Base-by-base conservation (phyloP, 495 filamentous ascomycete genomes). In the Neurospora pannonica region DNA sequence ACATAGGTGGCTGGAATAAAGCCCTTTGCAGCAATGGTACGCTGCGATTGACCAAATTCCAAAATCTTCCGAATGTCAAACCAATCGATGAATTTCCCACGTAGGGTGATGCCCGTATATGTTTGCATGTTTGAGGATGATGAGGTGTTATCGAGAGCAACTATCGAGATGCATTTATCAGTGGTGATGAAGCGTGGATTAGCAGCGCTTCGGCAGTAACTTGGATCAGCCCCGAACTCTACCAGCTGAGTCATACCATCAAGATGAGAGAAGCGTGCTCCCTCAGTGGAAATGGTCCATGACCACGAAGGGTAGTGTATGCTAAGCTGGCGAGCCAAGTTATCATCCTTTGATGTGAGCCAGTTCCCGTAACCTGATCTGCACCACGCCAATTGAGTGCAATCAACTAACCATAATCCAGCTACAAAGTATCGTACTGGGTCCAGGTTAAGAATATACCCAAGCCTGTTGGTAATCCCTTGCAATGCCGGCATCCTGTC, bases 311-410 rank as follows among this genome's bases (percentile, higher is more conserved):
- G 40, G 11, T 17, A 19, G 40, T 6, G 40, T 5, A 5, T 5
- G 15, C 40, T 42, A 19, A 42, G 40, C 13, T 42, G 2, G 15
- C 40, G 15, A 42, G 40, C 40, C 15, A 42, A 17, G 2, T 42
- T 15, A 19, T 42, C 15, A 1, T 43, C 17, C 5, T 43, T n/a
- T 5, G 40, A 19, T 5, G 17, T n/a, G 17, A 17, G 40, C 17
- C 40, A 43, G 0, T 42, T 17, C 4, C 5, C 4, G 4, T 4
- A 1, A 0, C 1, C 5, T 19, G 0, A 0, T n/a, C 17, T 42
- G 1, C 0, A 1, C 40, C 40, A n/a, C 5, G 5, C 5, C 7
- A n/a, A 8, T 5, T 43, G 40, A n/a, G 5, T n/a, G 1, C 40
- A 6, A 0, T n/a, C 40, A 1, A 15, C 0, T 1, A 42, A 19